These are phyloP conservation scores for Vitis riparia DNA, from an alignment of 164 flowering plant species.

Conservation along the genomic window DNA sequence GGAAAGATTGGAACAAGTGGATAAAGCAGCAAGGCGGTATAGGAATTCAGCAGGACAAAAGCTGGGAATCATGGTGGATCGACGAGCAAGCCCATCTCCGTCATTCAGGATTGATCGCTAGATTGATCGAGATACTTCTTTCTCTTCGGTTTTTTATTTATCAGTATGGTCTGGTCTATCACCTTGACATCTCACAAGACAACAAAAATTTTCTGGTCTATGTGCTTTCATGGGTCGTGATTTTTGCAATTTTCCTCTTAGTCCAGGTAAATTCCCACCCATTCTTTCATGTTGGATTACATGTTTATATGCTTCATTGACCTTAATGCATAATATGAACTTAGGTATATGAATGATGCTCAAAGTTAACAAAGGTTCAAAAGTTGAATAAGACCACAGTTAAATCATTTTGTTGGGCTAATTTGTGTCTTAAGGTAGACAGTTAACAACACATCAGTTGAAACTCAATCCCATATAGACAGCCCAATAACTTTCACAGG, in stretches of 20 bases:
- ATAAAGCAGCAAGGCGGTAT: slow-evolving; percentile 86
- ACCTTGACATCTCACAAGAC: slow-evolving; percentile 77
- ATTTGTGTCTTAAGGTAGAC: too few species aligned
- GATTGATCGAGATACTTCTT: slow-evolving; percentile 67
- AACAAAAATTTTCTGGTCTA: slow-evolving; percentile 73
- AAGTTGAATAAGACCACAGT: too few species aligned
- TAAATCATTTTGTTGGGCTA: too few species aligned
- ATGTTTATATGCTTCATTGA: background rate
- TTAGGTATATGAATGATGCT: background rate
- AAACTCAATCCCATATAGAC: too few species aligned
- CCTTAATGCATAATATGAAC: too few species aligned
- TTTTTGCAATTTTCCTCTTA: slow-evolving; percentile 54
- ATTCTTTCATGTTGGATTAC: background rate
- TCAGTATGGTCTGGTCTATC: slow-evolving; percentile 96
- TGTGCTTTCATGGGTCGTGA: slow-evolving; percentile 85
- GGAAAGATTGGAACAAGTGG: slow-evolving; percentile 98
- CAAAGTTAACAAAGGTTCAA: too few species aligned
- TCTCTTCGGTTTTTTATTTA: slow-evolving; percentile 86
- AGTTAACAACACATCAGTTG: too few species aligned
- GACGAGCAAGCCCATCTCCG: slow-evolving; percentile 88
- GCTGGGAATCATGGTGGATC: slow-evolving; percentile 99
- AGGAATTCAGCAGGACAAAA: slow-evolving; percentile 80
- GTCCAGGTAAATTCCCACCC: slow-evolving; percentile 57
- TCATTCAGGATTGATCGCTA: slow-evolving; percentile 55
- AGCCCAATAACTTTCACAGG: too few species aligned